Conservation (phyloP, 73 alveolate genomes). For the Diophrys sp. region DNA sequence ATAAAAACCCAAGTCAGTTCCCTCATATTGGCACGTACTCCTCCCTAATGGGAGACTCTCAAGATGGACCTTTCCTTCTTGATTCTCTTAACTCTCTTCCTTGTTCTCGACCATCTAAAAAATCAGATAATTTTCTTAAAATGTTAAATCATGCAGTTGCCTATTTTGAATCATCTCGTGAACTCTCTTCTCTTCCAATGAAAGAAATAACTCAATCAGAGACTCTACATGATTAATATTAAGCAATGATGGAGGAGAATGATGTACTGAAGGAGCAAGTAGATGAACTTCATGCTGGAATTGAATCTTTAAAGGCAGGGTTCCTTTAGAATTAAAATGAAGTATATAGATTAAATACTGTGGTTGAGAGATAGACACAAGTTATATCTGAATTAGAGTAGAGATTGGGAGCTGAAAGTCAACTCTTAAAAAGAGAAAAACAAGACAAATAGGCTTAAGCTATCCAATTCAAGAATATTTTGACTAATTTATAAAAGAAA, state of each 20-base stretch:
- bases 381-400: background rate
- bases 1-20: background rate
- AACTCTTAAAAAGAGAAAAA: background rate
- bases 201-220: background rate
- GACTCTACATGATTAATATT: background rate
- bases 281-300: background rate
- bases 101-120: background rate
- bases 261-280: background rate
- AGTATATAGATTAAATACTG: background rate
- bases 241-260: constrained; percentile 1
- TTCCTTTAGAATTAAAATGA: background rate
- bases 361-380: background rate
- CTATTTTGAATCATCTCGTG: background rate
- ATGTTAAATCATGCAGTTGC: constrained; percentile 1
- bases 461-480: too few relatives aligned
- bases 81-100: background rate
- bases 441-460: background rate
- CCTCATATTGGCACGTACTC: background rate
- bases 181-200: background rate
- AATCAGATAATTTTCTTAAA: background rate
- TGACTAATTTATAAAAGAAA: background rate
- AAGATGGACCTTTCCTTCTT: background rate
- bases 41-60: background rate
- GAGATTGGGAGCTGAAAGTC: background rate
- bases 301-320: background rate